Conservation (phyloP, 306 rosid species). For the Trichosanthes cucumerina region DNA sequence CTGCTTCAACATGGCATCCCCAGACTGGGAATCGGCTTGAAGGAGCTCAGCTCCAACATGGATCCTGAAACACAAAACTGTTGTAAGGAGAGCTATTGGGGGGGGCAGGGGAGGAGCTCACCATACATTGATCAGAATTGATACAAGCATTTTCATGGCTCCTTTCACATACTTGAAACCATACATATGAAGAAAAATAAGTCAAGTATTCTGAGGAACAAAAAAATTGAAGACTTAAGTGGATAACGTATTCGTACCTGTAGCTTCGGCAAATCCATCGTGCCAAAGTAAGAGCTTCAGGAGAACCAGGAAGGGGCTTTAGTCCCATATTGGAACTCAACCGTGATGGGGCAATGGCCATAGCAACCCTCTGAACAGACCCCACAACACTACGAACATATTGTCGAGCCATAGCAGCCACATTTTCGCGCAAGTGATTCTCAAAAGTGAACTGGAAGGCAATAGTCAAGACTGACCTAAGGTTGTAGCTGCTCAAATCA, state of each 20-base stretch:
- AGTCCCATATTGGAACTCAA: constrained; percentile 54
- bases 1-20: constrained; percentile 75
- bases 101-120: not conserved
- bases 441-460: constrained; percentile 93
- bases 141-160: not conserved
- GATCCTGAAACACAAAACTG: constrained; percentile 28
- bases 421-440: constrained; percentile 73
- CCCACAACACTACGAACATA: constrained; percentile 86
- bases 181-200: not conserved
- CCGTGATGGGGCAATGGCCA: constrained; percentile 88
- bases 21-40: constrained; percentile 35
- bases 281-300: constrained; percentile 84
- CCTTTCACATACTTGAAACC: not conserved
- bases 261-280: constrained; percentile 81
- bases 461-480: constrained; percentile 79
- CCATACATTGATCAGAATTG: not conserved
- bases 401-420: constrained; percentile 99
- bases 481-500: constrained; percentile 48
- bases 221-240: not conserved
- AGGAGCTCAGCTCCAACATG: constrained; percentile 72
- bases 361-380: constrained; percentile 95
- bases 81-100: not conserved
- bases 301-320: constrained; percentile 73
- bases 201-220: not conserved
- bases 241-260: constrained; percentile 26